A percentile compares a stretch with the other conserved stretches of the same genome.
Evolutionary conservation across 371 early-diverging fungal species (phyloP).

Genomic region (Circinella minor): DNA sequence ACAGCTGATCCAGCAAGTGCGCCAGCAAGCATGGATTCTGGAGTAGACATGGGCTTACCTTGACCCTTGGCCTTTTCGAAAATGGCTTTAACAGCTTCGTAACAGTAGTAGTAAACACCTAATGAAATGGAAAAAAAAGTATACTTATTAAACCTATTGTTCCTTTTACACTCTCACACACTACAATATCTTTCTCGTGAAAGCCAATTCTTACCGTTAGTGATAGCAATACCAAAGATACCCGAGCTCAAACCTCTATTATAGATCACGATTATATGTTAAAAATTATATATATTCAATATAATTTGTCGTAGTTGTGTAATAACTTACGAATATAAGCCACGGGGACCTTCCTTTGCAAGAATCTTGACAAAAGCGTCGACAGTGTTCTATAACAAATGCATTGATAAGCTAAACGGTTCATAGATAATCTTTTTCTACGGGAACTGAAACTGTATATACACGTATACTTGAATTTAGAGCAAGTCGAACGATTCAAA

Average conservation of each 20-base stretch:
- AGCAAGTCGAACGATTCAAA: background rate
- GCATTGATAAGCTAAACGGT: background rate
- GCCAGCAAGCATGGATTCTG: constrained; percentile 90
- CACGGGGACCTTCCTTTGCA: constrained; percentile 85
- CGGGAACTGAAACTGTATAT: background rate
- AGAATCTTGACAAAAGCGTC: constrained; percentile 89
- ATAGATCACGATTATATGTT: too few relatives aligned
- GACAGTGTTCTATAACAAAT: constrained; percentile 54
- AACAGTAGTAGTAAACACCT: constrained; percentile 93
- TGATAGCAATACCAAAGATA: constrained; percentile 93
- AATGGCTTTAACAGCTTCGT: constrained; percentile 86
- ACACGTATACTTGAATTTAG: too few relatives aligned
- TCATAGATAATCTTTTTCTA: too few relatives aligned
- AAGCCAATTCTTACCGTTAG: constrained; percentile 69
- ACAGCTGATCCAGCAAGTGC: constrained; percentile 91
- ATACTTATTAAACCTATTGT: background rate
- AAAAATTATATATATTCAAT: background rate
- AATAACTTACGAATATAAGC: constrained; percentile 85
- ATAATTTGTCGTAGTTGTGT: background rate
- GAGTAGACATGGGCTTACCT: constrained; percentile 71
- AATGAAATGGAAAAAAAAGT: constrained; percentile 7
- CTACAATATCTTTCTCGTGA: background rate
- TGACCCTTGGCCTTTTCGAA: constrained; percentile 75
- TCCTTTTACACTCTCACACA: background rate
- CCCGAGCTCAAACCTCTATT: constrained; percentile 93